Conservation (phyloP, 192 early-diverging fungal species). For the Diversispora epigaea region DNA sequence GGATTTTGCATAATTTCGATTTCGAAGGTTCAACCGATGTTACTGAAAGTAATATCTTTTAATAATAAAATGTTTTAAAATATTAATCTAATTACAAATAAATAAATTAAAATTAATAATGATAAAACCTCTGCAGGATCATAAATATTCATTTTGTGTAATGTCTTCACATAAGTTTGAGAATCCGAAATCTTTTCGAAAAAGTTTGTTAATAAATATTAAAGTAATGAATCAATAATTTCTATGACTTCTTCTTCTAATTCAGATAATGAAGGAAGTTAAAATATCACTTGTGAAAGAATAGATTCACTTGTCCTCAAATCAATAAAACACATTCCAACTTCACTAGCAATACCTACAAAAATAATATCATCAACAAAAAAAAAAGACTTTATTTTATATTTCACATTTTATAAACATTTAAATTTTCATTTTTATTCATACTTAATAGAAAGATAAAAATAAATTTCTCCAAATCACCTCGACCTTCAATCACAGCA, state of each 20-base stretch:
- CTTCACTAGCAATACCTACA: constrained; percentile 48
- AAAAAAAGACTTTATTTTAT: too few relatives aligned
- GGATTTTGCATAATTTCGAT: constrained; percentile 52
- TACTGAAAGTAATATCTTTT: constrained; percentile 52
- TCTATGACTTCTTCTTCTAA: too few relatives aligned
- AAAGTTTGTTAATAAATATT: not conserved
- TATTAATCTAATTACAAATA: not conserved
- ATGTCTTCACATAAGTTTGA: constrained; percentile 57
- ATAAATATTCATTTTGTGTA: constrained; percentile 60
- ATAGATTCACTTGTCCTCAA: constrained; percentile 56
- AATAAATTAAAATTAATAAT: not conserved
- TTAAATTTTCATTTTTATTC: too few relatives aligned
- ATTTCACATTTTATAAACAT: too few relatives aligned
- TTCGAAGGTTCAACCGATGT: constrained; percentile 51
- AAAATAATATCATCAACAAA: not conserved
- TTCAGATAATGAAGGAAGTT: too few relatives aligned
- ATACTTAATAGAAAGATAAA: too few relatives aligned
- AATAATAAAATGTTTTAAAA: not conserved
- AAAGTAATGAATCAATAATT: not conserved
- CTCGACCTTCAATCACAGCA: constrained; percentile 54
- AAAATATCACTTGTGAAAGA: constrained; percentile 56
- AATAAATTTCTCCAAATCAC: constrained; percentile 8
- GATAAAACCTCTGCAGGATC: constrained; percentile 52
- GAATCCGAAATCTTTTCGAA: constrained; percentile 59
- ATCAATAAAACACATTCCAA: constrained; percentile 63